phyloP scores from a whole-genome alignment of 2,329 filamentous ascomycete species.

The Cercospora sp. region DNA sequence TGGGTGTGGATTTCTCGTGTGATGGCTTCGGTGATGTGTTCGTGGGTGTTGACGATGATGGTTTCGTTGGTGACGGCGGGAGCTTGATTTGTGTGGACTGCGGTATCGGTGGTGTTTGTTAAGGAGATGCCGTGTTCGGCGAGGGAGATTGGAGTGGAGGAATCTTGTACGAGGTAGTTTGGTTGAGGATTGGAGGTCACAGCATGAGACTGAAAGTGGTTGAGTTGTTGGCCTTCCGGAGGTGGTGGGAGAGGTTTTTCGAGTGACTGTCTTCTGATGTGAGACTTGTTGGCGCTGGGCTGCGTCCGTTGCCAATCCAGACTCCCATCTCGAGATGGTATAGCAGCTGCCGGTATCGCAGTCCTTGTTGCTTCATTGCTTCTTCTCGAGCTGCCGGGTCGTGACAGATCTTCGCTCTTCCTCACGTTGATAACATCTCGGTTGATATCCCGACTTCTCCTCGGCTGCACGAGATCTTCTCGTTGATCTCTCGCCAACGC shows the following conservation, averaged over 20 bases:
- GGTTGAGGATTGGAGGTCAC: neutral
- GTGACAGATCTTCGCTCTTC: constrained; percentile 1
- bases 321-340: constrained; percentile 7
- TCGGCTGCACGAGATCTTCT: neutral
- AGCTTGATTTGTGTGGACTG: constrained; percentile 39
- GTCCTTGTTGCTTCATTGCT: constrained; percentile 4
- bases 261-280: neutral
- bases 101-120: constrained; percentile 42
- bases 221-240: neutral
- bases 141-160: constrained; percentile 16
- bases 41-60: constrained; percentile 46
- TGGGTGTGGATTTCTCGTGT: constrained; percentile 57
- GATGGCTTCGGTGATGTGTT: constrained; percentile 51
- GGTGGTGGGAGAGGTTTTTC: neutral
- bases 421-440: constrained; percentile 10
- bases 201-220: neutral
- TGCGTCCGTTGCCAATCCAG: neutral
- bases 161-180: constrained; percentile 16
- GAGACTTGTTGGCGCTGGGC: neutral
- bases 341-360: neutral
- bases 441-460: constrained; percentile 7
- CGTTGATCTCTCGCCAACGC: constrained; percentile 12
- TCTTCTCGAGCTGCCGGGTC: neutral
- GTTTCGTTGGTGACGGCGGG: constrained; percentile 53
- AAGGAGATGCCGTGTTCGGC: constrained; percentile 18